Evolutionary conservation across 2,329 filamentous ascomycete species (phyloP), one percentile per base, ranked within the genome.

Genomic region (Diaporthe ilicicola): DNA sequence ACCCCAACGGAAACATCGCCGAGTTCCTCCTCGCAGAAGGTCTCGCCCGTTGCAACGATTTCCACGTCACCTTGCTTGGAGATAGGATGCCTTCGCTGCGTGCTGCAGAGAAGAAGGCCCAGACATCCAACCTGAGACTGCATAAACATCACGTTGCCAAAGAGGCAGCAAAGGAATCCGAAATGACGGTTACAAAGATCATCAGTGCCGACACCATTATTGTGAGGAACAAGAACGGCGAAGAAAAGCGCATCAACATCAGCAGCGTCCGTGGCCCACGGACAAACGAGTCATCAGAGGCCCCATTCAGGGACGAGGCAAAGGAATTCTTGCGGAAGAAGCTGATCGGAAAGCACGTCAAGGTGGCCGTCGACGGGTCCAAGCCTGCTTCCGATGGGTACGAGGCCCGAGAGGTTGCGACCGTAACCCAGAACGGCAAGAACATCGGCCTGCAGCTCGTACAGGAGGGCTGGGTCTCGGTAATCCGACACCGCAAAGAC

Each of bases 311-410:
- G 75, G 93, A 96, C 15, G 95, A 98, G 79, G 95, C 96, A 39
- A 99, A 99, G 85, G 96, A 99, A 80, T 98, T 95, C 79, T 82
- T 98, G 74, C 91, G 96, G 69, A 97, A 97, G 87, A 94, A 92
- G 81, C 82, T 98, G 39, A 99, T 99, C 78, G 96, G 95, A 73
- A 99, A 99, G 86, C 94, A 97, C 75, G 94, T 98, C 75, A 93
- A 92, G 80, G 90, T 98, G 70, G 92, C 89, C 67, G 90, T 97
- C 72, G 95, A 99, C 79, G 96, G 96, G 70, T 94, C 94, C 81
- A 95, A 96, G 82, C 92, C 95, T 53, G 94, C 94, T 2, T 92
- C 88, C 2, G 95, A 97, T 74, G 95, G 93, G 12, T 99, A 95
- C 75, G 95, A 98, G 78, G 95, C 96, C 78, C 93, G 94, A 69